Conservation (phyloP, 495 filamentous ascomycete genomes). For the Monascus purpureus region DNA sequence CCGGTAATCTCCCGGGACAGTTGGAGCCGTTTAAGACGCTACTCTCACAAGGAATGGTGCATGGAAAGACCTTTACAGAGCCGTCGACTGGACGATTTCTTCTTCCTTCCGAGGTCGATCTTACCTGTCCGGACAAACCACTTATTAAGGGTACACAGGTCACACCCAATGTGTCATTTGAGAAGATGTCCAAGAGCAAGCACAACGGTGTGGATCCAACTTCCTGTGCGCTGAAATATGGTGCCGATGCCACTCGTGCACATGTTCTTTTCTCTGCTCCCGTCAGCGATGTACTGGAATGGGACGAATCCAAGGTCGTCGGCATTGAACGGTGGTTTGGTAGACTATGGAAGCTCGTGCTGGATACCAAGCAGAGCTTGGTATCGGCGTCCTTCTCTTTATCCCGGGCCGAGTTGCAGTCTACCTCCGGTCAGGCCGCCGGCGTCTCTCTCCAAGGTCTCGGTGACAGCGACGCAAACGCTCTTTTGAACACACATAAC, state of each 20-base stretch:
- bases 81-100: conserved; percentile 64
- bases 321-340: conserved; percentile 70
- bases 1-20: conserved; percentile 11
- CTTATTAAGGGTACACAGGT: conserved; percentile 44
- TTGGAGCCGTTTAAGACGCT: conserved; percentile 68
- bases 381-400: conserved; percentile 10
- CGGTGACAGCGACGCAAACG: conserved; percentile 36
- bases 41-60: conserved; percentile 85
- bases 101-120: conserved; percentile 61
- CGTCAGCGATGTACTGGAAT: conserved; percentile 68
- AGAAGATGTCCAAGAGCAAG: conserved; percentile 97
- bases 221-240: conserved; percentile 52
- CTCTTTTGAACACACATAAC: conserved; percentile 50
- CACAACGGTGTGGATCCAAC: conserved; percentile 83
- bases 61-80: conserved; percentile 70
- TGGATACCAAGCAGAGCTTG: conserved; percentile 17
- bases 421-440: conserved; percentile 9
- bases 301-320: conserved; percentile 72
- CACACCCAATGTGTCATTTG: conserved; percentile 47
- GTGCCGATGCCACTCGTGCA: conserved; percentile 71
- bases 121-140: conserved; percentile 40
- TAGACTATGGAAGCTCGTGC: conserved; percentile 46
- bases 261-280: conserved; percentile 83
- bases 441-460: conserved; percentile 17
- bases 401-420: conserved; percentile 6